A percentile compares a stretch with the other conserved stretches of the same genome.
phyloP scores from a whole-genome alignment of 2,329 filamentous ascomycete species.

The Talaromyces sp. region DNA sequence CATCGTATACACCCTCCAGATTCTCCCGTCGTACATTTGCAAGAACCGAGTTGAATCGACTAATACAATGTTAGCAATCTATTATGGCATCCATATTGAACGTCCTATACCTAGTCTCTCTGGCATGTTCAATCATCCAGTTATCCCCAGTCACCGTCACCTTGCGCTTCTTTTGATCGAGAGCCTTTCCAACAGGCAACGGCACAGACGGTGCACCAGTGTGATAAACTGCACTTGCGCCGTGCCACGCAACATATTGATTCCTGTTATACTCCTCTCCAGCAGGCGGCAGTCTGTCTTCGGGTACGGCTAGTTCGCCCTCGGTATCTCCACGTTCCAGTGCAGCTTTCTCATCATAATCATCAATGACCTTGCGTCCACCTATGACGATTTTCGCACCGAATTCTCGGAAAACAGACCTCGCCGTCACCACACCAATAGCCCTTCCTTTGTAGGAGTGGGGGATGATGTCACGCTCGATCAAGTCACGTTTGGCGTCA shows the following conservation, averaged over 20 bases:
- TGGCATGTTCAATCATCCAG: slow-evolving; percentile 94
- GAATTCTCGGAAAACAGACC: slow-evolving; percentile 96
- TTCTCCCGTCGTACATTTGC: slow-evolving; percentile 66
- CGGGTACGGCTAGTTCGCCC: slow-evolving; percentile 86
- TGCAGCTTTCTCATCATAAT: slow-evolving; percentile 78
- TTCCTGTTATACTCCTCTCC: slow-evolving; percentile 96
- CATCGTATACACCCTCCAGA: slow-evolving; percentile 77
- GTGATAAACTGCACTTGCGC: slow-evolving; percentile 93
- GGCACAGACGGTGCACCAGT: slow-evolving; percentile 75
- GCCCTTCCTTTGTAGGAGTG: slow-evolving; percentile 98
- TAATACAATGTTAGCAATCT: slow-evolving; percentile 36
- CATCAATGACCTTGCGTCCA: slow-evolving; percentile 78
- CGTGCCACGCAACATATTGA: slow-evolving; percentile 98
- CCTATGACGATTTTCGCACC: slow-evolving; percentile 91
- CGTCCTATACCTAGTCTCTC: slow-evolving; percentile 72
- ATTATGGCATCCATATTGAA: background rate
- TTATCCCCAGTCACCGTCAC: slow-evolving; percentile 89
- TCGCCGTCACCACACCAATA: slow-evolving; percentile 93
- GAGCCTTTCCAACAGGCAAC: slow-evolving; percentile 66
- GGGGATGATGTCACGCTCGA: slow-evolving; percentile 90
- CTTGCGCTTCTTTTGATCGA: slow-evolving; percentile 76
- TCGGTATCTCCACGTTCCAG: slow-evolving; percentile 75
- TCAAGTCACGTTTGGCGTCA: slow-evolving; percentile 94
- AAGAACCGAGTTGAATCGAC: slow-evolving; percentile 78
- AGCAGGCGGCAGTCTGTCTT: slow-evolving; percentile 70